Evolutionary conservation across 164 flowering plant species (phyloP), one percentile per base, ranked within the genome.

Genomic region (Aristolochia fimbriata): DNA sequence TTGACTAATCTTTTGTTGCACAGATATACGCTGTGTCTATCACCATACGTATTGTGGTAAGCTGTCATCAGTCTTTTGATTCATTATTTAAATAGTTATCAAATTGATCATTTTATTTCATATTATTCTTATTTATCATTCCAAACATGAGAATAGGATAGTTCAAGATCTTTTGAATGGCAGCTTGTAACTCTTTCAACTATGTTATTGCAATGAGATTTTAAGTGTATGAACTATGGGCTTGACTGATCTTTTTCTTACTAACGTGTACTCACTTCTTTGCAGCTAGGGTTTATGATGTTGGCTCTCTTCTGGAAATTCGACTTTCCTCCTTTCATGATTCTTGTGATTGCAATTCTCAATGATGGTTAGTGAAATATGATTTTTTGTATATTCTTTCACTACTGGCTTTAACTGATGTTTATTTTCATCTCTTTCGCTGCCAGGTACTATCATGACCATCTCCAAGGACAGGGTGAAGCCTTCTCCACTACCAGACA

Each of bases 1-100:
- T 23, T 51, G 21, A 15, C 30, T 33, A 21, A 14, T 58, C 49
- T 53, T n/a, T 47, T 64, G 56, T 65, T 24, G 30, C 59, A 52
- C 86, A 83, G 88, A 82, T 84, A 63, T 84, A 84, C 73, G 90
- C 87, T 10, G 83, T 84, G 4, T 84, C 90, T 46, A 84, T 84
- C 74, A 84, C 90, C 1, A 82, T 84, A 3, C 85, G 83, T 74
- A 80, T 84, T 57, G 90, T 84, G 80, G 88, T 83, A 78, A 71
- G 88, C 47, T 65, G 61, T 23, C 30, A 15, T 37, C 51, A 6
- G 23, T 47, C 52, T 6, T 13, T 50, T 19, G 15, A 15, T 19
- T 31, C 17, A 27, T 46, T 30, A 2, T 49, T 30, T 20, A 15
- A 17, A n/a, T n/a, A 37, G 47, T 30, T 4, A 37, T 10, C 43